Conservation (phyloP, 495 filamentous ascomycete genomes). For the Immersiella caudata region DNA sequence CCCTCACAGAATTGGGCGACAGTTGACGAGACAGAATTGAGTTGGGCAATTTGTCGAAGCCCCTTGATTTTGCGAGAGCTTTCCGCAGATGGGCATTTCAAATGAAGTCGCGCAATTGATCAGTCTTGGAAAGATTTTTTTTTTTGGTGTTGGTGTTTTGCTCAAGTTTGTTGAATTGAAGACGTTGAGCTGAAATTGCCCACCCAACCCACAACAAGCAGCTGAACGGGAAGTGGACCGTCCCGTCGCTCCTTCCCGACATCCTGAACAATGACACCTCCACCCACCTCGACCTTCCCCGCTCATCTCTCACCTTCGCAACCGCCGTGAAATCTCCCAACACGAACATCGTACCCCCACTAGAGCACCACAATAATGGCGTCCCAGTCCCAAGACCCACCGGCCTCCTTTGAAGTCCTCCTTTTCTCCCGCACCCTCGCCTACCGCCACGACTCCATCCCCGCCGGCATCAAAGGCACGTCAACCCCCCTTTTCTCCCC, state of each 20-base stretch:
- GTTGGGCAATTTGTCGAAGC: slow-evolving; percentile 1
- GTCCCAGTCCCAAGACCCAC: not conserved
- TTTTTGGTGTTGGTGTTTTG: not conserved
- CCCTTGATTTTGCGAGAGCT: not conserved
- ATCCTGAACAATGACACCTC: no score
- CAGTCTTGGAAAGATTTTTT: not conserved
- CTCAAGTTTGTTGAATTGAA: not conserved
- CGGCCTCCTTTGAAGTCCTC: slow-evolving; percentile 28
- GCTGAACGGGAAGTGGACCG: no score
- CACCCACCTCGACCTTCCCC: no score
- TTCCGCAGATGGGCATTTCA: not conserved
- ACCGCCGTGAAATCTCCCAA: not conserved
- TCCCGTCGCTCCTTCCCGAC: no score
- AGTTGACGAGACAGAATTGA: not conserved
- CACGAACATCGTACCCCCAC: not conserved
- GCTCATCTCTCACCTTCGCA: not conserved
- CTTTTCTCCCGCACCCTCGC: slow-evolving; percentile 40
- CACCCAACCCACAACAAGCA: no score
- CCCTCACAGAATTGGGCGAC: not conserved
- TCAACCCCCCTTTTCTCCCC: slow-evolving; percentile 16
- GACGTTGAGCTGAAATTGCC: not conserved
- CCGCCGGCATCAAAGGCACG: slow-evolving; percentile 30
- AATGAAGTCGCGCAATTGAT: not conserved
- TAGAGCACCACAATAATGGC: not conserved
- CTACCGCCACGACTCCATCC: slow-evolving; percentile 44